Evolutionary conservation across 2,329 filamentous ascomycete genomes (phyloP), one percentile per base, ranked within the genome.

Genomic region (Diplodia mutila): DNA sequence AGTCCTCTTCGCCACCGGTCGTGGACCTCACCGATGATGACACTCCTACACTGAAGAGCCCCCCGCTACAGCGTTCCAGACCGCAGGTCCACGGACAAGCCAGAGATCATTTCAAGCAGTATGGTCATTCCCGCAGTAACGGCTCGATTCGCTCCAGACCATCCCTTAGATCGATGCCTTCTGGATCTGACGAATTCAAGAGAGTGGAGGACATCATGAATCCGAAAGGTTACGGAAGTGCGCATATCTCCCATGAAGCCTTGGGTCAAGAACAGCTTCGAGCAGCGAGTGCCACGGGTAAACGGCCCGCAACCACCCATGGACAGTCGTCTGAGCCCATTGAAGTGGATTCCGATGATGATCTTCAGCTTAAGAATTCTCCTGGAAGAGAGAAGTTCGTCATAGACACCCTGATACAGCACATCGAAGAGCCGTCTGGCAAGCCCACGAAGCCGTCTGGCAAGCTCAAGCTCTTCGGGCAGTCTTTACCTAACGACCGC

Each of bases 121-220:
- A 14, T 6, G 9, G 16, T 25, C 12, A 3, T 8, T n/a, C 57
- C 21, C 39, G 42, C 27, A 61, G 59, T 32, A 63, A 32, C 7
- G 59, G 27, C 11, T 63, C 59, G 11, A 48, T 1, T 25, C 59
- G 34, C 7, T 63, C 59, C 25, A 29, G 5, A 9, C 39, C 12
- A 9, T 57, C 53, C n/a, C 32, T 16, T n/a, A 3, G 6, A 5
- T 63, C 59, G 11, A 29, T 29, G 16, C 27, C 34, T 27, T 66
- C 57, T n/a, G 21, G 9, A 16, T 18, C 32, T n/a, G 16, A 34
- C 1, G 37, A 48, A 29, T 66, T 49, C 39, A n/a, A 57, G 6
- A 48, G 14, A 5, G 64, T 66, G 52, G 64, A 66, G 6, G 37
- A 49, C 1, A 48, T 37, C 9, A 66, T 66, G 64, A 59, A 66